Evolutionary conservation across 176 grass and related monocot species (phyloP), one percentile per base, ranked within the genome.

Genomic region (Rhipidocladum racemiflorum): DNA sequence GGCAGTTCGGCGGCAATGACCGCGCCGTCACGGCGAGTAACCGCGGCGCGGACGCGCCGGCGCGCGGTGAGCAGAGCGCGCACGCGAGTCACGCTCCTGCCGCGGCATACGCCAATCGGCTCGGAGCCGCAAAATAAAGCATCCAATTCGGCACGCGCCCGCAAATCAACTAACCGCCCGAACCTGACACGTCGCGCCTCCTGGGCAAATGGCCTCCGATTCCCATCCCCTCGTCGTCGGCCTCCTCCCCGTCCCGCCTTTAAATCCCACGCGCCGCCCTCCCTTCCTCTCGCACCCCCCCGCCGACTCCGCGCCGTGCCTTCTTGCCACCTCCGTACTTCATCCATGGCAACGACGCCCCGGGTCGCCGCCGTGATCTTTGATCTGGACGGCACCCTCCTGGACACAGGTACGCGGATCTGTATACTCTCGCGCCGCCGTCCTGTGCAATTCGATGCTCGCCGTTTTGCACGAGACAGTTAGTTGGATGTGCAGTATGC

Each of bases 311-410:
- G 8, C 75, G 29, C 43, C 40, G 14, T 23, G 75, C 30, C 34
- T 24, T 63, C 74, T 50, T 45, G 40, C 20, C 56, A 21, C n/a
- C 39, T 35, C 61, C 24, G 12, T 28, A 21, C 29, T 25, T 24
- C 56, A 45, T 20, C 90, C 67, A 97, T 97, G 95, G 92, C 85
- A 18, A 13, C 42, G 25, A 18, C 28, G 56, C 73, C 35, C 54
- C 68, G 57, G 32, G 56, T 94, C 36, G 79, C 70, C 11, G 92
- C 90, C 17, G 90, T 94, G 54, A 92, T 97, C 66, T 85, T 97
- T 28, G 95, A 97, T 70, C 83, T 97, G 64, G 95, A 94, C 45
- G 95, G 95, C 71, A 97, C 95, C 10, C 84, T 97, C 48, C 53
- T 97, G 6, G 92, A 92, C 84, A 84, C 90, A 55, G 92, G 92